A percentile compares a stretch with the other conserved stretches of the same genome.
These are phyloP conservation scores for Neofusicoccum parvum DNA, from an alignment of 2,329 filamentous ascomycete genomes.

Conservation along the genomic window DNA sequence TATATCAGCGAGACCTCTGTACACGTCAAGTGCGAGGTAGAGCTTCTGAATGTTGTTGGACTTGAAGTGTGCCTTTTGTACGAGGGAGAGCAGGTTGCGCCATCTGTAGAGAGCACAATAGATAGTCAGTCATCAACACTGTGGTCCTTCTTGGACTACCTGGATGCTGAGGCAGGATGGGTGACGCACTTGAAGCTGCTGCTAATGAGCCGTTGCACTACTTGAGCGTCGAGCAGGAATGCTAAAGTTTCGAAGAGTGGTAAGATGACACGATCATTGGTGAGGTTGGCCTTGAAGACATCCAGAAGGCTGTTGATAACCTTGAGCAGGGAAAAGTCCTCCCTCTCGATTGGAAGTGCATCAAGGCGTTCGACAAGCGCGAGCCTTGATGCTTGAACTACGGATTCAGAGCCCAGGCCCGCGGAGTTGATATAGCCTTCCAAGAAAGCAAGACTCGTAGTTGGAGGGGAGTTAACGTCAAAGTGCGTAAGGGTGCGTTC, in stretches of 20 bases:
- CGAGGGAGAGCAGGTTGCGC: slow-evolving; percentile 66
- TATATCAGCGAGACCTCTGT: slow-evolving; percentile 64
- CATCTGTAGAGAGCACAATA: slow-evolving; percentile 39
- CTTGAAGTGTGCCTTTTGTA: slow-evolving; percentile 81
- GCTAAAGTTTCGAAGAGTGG: slow-evolving; percentile 76
- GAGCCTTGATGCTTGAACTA: slow-evolving; percentile 68
- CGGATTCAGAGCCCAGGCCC: slow-evolving; percentile 74
- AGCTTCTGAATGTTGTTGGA: slow-evolving; percentile 80
- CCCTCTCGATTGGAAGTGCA: slow-evolving; percentile 26
- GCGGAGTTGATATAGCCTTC: slow-evolving; percentile 72
- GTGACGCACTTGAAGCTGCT: slow-evolving; percentile 57
- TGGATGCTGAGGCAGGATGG: no score
- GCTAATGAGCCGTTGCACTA: slow-evolving; percentile 42
- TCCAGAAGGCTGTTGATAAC: slow-evolving; percentile 31
- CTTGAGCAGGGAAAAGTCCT: slow-evolving; percentile 30
- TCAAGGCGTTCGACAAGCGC: slow-evolving; percentile 58
- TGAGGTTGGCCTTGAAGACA: slow-evolving; percentile 34
- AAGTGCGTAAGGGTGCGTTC: slow-evolving; percentile 47
- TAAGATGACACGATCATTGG: slow-evolving; percentile 70
- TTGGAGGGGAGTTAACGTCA: not conserved
- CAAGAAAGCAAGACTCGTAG: slow-evolving; percentile 51
- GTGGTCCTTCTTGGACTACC: no score
- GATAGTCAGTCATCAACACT: not conserved
- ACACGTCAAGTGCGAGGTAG: slow-evolving; percentile 77
- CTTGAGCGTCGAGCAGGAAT: slow-evolving; percentile 62